Percentiles rank a stretch among this genome's conserved stretches.
Evolutionary conservation across 257 asterid genomes (phyloP).

Genomic region (Sherardia arvensis): DNA sequence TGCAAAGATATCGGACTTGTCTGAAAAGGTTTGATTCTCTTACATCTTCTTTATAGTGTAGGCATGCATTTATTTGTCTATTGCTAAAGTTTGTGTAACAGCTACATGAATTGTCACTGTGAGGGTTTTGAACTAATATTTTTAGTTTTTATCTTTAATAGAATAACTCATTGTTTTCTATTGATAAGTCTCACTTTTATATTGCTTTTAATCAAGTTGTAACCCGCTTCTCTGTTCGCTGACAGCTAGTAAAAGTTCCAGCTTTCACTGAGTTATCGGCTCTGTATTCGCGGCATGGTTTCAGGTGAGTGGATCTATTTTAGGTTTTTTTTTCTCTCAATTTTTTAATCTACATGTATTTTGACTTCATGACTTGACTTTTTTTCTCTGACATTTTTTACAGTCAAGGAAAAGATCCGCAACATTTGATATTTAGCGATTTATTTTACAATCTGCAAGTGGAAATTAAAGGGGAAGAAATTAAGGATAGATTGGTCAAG

Average conservation of each 20-base stretch:
- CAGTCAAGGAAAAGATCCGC: conserved; percentile 71
- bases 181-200: neutral
- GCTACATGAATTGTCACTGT: neutral
- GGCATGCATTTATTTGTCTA: neutral
- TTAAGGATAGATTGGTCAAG: conserved; percentile 64
- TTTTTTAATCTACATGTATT: neutral
- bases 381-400: conserved; percentile 1
- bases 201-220: neutral
- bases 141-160: neutral
- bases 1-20: conserved; percentile 42
- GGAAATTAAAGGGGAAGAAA: conserved; percentile 83
- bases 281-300: conserved; percentile 61
- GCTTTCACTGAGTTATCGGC: conserved; percentile 59
- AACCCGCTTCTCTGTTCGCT: neutral
- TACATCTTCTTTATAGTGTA: neutral
- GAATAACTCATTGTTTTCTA: neutral
- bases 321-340: neutral
- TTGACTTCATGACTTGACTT: neutral
- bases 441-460: conserved; percentile 85
- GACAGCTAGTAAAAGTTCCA: conserved; percentile 65
- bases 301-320: conserved; percentile 43
- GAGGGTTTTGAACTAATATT: neutral
- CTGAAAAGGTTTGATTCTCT: conserved; percentile 49
- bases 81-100: neutral
- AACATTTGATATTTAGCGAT: conserved; percentile 60